Conservation (phyloP, 176 grass and related monocot species). For the Leersia perrieri region DNA sequence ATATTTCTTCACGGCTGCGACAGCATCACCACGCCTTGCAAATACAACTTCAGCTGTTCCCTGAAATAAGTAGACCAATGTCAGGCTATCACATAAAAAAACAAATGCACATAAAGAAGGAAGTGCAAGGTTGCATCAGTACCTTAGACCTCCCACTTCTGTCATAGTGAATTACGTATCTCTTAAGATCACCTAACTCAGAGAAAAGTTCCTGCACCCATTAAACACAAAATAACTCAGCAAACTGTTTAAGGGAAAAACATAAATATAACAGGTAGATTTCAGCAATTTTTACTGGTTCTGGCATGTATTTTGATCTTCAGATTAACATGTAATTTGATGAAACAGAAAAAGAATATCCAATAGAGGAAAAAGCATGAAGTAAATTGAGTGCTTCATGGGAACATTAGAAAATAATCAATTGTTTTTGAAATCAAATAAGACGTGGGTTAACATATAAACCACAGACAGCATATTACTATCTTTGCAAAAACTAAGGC, state of each 20-base stretch:
- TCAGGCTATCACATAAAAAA: background rate
- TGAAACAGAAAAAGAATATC: background rate
- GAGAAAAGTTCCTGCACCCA: slow-evolving; percentile 73
- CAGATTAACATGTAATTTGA: background rate
- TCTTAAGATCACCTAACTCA: slow-evolving; percentile 90
- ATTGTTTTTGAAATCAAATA: background rate
- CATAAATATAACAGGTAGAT: background rate
- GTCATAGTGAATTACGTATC: slow-evolving; percentile 69
- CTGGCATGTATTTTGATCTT: background rate
- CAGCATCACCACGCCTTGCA: slow-evolving; percentile 75
- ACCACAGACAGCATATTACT: background rate
- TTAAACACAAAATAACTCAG: slow-evolving; percentile 21
- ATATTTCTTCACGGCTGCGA: slow-evolving; percentile 82
- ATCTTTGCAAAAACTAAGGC: background rate
- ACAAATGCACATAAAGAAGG: background rate
- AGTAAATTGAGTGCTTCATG: background rate
- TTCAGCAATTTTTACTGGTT: background rate
- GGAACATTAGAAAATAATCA: background rate
- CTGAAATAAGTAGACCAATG: slow-evolving; percentile 33
- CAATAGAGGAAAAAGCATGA: background rate
- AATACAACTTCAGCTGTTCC: slow-evolving; percentile 94
- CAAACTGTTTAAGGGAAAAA: background rate
- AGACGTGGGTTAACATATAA: background rate
- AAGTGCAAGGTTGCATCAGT: background rate
- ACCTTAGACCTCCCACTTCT: slow-evolving; percentile 98